These are phyloP conservation scores for Curvularia spicifera DNA, from an alignment of 2,329 filamentous ascomycete genomes.

Conservation along the genomic window DNA sequence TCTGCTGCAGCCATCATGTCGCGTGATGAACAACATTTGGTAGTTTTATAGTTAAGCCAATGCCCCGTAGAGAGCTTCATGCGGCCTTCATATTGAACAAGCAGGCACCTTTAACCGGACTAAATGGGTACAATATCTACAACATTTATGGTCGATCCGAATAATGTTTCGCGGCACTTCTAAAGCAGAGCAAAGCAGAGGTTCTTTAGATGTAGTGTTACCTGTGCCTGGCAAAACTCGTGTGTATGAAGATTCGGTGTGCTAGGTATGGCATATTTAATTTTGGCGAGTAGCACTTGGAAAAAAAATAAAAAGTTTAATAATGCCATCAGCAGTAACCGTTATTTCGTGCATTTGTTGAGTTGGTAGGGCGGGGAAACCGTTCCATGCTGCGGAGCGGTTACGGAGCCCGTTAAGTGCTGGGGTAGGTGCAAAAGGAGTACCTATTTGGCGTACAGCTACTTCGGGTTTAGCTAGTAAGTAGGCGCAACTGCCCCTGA, in stretches of 20 bases:
- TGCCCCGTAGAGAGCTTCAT: neutral
- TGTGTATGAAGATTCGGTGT: neutral
- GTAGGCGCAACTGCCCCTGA: neutral
- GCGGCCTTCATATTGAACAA: neutral
- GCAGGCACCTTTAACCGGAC: neutral
- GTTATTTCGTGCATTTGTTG: conserved; percentile 1
- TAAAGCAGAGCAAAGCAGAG: neutral
- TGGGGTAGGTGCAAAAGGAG: neutral
- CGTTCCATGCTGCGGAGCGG: neutral
- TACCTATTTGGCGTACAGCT: neutral
- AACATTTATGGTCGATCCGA: neutral
- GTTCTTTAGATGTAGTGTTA: neutral
- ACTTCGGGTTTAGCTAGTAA: neutral
- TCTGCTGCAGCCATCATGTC: neutral
- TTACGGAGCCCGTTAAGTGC: neutral
- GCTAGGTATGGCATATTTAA: neutral
- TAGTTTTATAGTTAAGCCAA: neutral
- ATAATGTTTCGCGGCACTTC: neutral
- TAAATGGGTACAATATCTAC: neutral
- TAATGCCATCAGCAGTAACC: neutral
- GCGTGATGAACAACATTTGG: neutral
- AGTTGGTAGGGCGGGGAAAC: neutral
- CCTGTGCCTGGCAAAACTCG: neutral
- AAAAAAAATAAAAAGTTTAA: neutral
- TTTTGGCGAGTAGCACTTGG: neutral